Conservation (phyloP, 805 yeast genomes). For the Wickerhamomyces chaumierensis region DNA sequence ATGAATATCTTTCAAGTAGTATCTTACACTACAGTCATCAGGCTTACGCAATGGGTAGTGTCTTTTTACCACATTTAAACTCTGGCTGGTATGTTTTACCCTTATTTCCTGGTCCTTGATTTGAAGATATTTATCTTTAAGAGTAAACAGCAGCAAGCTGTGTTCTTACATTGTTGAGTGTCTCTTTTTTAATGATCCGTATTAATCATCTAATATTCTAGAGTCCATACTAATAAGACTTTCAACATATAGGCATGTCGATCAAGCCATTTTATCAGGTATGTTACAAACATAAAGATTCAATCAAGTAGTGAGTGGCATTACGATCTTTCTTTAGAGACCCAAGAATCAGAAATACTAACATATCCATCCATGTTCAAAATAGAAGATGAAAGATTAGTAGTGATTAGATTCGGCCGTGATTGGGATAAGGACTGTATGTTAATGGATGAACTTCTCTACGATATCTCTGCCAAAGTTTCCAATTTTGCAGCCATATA, state of each 20-base stretch:
- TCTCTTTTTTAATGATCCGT: no score
- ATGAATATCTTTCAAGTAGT: no score
- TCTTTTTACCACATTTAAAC: constrained; percentile 67
- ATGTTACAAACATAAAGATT: constrained; percentile 1
- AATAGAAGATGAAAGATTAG: constrained; percentile 76
- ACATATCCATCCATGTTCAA: no score
- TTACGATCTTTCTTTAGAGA: no score
- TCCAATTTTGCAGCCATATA: constrained; percentile 83
- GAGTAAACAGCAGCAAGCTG: no score
- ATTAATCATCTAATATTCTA: background rate
- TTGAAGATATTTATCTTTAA: no score
- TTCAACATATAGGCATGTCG: constrained; percentile 61
- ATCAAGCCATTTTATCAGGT: constrained; percentile 81
- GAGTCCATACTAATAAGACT: constrained; percentile 3
- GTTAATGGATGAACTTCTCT: constrained; percentile 83
- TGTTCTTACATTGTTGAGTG: no score
- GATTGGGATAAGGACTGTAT: constrained; percentile 71
- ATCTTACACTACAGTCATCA: no score
- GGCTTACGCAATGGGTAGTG: constrained; percentile 50
- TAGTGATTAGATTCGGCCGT: constrained; percentile 80
- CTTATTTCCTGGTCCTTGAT: background rate
- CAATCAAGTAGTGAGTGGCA: no score
- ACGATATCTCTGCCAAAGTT: constrained; percentile 69
- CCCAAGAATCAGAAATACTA: no score
- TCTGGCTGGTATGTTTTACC: constrained; percentile 47